Evolutionary conservation across 306 rosid species (phyloP), one percentile per base, ranked within the genome.

Genomic region (Malus orientalis): DNA sequence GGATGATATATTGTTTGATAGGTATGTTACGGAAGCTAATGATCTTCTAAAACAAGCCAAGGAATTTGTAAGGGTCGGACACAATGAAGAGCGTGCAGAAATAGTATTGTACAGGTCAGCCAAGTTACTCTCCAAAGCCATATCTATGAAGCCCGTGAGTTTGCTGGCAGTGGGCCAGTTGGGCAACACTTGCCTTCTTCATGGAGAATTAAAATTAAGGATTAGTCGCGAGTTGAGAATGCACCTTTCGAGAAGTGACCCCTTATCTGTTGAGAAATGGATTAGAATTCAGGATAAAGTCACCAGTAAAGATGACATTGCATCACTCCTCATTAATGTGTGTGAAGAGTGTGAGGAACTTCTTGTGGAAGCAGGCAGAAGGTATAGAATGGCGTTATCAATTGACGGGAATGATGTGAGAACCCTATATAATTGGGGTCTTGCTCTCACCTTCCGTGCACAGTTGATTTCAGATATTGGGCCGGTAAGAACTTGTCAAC

Each of bases 341-440:
- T 90, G 98, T 80, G 98, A 94, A 83, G 97, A 94, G 82, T 92
- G 97, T 67, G 98, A 92, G 84, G 93, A 86, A 76, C 90, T 94
- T 36, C 96, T 94, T 8, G 85, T 94, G 77, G 88, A 89, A 86
- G 98, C 97, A 36, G 98, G 98, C 63, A 90, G 97, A 89, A 94
- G 87, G 83, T 94, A 94, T 81, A 86, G 94, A 81, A 73, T 91
- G 87, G 98, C 98, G 0, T 83, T 94, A 73, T 90, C 98, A 27
- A 92, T 94, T 81, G 98, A 94, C 76, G 84, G 89, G 16, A 90
- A 84, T 78, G 97, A 94, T 51, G 87, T 84, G 73, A 82, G 97
- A 75, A 93, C 99, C 27, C 83, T 95, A 20, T 95, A 95, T 85
- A 95, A 95, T 62, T 95, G 99, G 99, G 99, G 99, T 70, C 97